phyloP scores from a whole-genome alignment of 164 flowering plant species.

The Chimonanthus praecox region DNA sequence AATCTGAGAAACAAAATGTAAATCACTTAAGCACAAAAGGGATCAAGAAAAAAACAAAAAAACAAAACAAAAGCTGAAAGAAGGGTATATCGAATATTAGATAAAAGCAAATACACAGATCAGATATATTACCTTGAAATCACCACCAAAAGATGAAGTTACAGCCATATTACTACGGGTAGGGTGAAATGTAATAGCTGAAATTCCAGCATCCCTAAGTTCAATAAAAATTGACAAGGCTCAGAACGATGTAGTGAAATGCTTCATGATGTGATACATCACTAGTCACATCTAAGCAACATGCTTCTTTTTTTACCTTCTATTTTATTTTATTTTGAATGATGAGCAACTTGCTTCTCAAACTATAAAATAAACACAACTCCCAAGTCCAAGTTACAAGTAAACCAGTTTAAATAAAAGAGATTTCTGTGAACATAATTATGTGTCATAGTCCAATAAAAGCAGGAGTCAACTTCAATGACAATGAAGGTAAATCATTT shows the following conservation, averaged over 20 bases:
- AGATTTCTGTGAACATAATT: no score
- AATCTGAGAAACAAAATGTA: slow-evolving; percentile 33
- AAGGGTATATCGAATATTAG: no score
- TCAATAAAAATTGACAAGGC: background rate
- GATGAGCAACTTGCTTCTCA: no score
- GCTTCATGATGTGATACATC: background rate
- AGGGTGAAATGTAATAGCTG: slow-evolving; percentile 85
- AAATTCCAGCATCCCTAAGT: slow-evolving; percentile 70
- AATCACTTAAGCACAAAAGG: background rate
- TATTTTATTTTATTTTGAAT: no score
- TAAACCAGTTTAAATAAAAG: no score
- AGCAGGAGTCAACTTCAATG: background rate
- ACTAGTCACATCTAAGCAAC: no score
- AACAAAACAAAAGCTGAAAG: no score
- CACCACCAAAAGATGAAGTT: slow-evolving; percentile 82
- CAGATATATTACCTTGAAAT: slow-evolving; percentile 70
- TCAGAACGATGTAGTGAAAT: background rate
- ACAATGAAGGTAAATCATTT: no score
- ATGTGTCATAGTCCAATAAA: background rate
- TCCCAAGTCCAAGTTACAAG: no score
- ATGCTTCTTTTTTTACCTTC: no score
- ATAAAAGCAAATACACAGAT: background rate
- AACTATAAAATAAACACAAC: no score
- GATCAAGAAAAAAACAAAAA: background rate
- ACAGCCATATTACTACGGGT: slow-evolving; percentile 55